Percentiles rank a stretch among this genome's conserved stretches.
These are phyloP conservation scores for Entamoeba invadens DNA, from an alignment of 208 protist genomes.

Conservation along the genomic window DNA sequence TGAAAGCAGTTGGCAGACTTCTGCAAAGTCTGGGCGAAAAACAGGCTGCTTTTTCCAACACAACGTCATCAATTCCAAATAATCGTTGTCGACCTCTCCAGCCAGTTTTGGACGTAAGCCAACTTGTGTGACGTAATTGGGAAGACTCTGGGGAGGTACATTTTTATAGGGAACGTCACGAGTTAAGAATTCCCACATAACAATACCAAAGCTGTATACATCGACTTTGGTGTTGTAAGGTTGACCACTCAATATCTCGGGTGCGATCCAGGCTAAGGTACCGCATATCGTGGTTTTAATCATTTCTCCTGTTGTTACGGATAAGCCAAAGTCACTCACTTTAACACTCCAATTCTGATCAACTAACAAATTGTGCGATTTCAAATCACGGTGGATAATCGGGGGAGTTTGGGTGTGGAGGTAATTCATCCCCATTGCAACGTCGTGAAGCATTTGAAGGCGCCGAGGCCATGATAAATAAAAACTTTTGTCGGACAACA, in stretches of 20 bases:
- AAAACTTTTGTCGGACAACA: slow-evolving; percentile 6
- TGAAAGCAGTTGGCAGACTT: not conserved
- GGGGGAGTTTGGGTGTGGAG: not conserved
- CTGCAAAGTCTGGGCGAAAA: not conserved
- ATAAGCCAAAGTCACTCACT: slow-evolving; percentile 17
- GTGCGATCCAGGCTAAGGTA: slow-evolving; percentile 31
- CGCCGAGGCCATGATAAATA: not conserved
- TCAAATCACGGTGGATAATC: slow-evolving; percentile 15
- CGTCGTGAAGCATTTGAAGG: not conserved
- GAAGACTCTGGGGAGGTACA: not conserved
- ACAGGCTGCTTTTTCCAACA: not conserved
- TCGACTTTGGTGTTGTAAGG: slow-evolving; percentile 29
- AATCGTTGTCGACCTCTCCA: not conserved
- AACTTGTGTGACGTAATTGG: not conserved
- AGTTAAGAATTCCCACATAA: slow-evolving; percentile 16
- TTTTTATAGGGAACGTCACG: slow-evolving; percentile 11
- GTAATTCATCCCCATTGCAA: slow-evolving; percentile 8
- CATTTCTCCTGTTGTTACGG: not conserved
- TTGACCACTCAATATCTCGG: slow-evolving; percentile 30
- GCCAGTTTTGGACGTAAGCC: not conserved
- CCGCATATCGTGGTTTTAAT: slow-evolving; percentile 1
- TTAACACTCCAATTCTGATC: slow-evolving; percentile 4
- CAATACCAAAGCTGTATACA: slow-evolving; percentile 19
- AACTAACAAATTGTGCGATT: slow-evolving; percentile 11
- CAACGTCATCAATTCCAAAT: not conserved